phyloP scores from a whole-genome alignment of 257 asterid genomes.

The Primulina tabacum region DNA sequence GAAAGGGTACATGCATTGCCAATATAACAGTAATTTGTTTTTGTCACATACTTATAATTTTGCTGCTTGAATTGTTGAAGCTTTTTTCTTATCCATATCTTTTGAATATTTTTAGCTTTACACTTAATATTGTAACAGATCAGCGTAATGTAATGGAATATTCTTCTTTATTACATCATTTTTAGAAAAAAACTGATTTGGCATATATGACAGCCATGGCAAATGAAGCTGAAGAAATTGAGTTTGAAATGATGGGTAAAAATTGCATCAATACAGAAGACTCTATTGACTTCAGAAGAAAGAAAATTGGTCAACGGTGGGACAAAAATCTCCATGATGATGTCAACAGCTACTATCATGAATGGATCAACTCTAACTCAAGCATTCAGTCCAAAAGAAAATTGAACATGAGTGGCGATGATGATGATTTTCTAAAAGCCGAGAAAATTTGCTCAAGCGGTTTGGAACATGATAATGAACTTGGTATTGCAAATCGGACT shows the following conservation, averaged over 20 bases:
- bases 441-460: slow-evolving; percentile 17
- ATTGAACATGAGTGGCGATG: neutral
- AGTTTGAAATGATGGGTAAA: neutral
- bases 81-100: no score
- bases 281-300: neutral
- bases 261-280: neutral
- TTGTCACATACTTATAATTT: neutral
- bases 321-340: neutral
- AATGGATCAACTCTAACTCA: slow-evolving; percentile 3
- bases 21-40: neutral
- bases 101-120: neutral
- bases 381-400: slow-evolving; percentile 10
- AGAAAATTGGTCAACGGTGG: neutral
- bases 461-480: slow-evolving; percentile 5
- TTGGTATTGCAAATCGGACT: slow-evolving; percentile 25
- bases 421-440: neutral
- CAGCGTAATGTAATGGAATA: neutral
- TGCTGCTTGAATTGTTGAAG: neutral
- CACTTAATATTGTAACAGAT: neutral
- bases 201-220: neutral
- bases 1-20: neutral
- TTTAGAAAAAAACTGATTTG: neutral
- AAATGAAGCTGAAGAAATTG: neutral
- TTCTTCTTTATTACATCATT: neutral
- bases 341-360: neutral